Conservation (phyloP, 768 basidiomycete genomes). For the Scleroderma citrinum region DNA sequence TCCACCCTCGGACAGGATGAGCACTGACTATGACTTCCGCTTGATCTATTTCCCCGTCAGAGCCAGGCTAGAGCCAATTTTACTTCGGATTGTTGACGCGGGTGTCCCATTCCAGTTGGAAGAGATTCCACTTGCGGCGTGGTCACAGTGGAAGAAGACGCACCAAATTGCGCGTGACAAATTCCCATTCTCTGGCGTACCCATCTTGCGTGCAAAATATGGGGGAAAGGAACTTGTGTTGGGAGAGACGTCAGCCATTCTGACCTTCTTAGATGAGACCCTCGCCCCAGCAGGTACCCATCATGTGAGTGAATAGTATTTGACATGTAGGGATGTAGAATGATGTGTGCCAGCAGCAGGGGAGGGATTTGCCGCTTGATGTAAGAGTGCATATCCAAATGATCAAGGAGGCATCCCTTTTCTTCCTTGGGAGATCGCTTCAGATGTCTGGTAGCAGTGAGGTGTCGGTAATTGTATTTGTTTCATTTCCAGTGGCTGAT, state of each 20-base stretch:
- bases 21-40: slow-evolving; percentile 13
- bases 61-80: slow-evolving; percentile 21
- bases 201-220: slow-evolving; percentile 18
- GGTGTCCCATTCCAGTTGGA: slow-evolving; percentile 18
- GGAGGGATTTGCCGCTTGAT: slow-evolving; percentile 5
- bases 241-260: slow-evolving; percentile 21
- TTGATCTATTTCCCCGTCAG: slow-evolving; percentile 19
- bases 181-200: slow-evolving; percentile 21
- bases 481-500: background rate
- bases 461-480: slow-evolving; percentile 1
- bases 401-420: slow-evolving; percentile 10
- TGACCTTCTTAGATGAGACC: slow-evolving; percentile 18
- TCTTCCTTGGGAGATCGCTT: slow-evolving; percentile 3
- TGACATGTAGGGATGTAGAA: background rate
- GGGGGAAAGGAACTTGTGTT: slow-evolving; percentile 10
- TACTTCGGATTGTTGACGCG: slow-evolving; percentile 21
- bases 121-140: slow-evolving; percentile 10
- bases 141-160: slow-evolving; percentile 12
- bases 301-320: slow-evolving; percentile 10
- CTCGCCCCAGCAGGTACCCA: slow-evolving; percentile 10
- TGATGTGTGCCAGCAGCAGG: background rate
- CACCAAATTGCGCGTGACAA: slow-evolving; percentile 11
- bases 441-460: slow-evolving; percentile 1
- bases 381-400: slow-evolving; percentile 3
- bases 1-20: too few relatives aligned